Evolutionary conservation across 1,139 yeast genomes (phyloP).

Genomic region (Magnusiomyces paraingens): DNA sequence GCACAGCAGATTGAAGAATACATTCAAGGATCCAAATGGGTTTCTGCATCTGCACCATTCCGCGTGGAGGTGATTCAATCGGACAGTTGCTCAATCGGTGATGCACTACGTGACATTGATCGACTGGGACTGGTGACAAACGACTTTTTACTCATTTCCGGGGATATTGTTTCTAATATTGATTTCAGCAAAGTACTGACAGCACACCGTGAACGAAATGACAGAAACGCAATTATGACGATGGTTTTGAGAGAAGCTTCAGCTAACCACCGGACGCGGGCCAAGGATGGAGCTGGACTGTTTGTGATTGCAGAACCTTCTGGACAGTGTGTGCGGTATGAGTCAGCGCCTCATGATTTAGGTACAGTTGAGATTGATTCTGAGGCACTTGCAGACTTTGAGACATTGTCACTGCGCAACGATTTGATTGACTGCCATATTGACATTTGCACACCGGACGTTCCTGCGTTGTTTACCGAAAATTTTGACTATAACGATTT

Average conservation of each 20-base stretch:
- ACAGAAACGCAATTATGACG: constrained; percentile 86
- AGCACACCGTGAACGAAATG: constrained; percentile 70
- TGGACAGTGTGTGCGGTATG: constrained; percentile 76
- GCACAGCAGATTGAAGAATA: constrained; percentile 83
- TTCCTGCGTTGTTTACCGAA: constrained; percentile 92
- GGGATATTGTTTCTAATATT: constrained; percentile 89
- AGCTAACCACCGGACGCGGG: constrained; percentile 71
- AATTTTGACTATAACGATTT: constrained; percentile 88
- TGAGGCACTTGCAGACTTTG: constrained; percentile 71
- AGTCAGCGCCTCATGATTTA: constrained; percentile 36
- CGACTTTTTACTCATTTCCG: constrained; percentile 83
- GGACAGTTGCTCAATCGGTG: constrained; percentile 93
- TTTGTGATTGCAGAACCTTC: constrained; percentile 72
- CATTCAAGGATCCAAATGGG: constrained; percentile 79
- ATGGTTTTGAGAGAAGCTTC: constrained; percentile 87
- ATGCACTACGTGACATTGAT: constrained; percentile 93
- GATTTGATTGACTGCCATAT: constrained; percentile 94
- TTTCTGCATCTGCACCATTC: constrained; percentile 66
- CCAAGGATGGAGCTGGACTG: constrained; percentile 70
- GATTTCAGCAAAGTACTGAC: constrained; percentile 69
- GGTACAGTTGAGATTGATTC: constrained; percentile 66
- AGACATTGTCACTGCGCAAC: constrained; percentile 73
- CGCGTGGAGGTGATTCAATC: constrained; percentile 69
- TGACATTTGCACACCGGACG: constrained; percentile 91
- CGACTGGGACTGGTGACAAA: constrained; percentile 75